A percentile compares a stretch with the other conserved stretches of the same genome.
Evolutionary conservation across 768 basidiomycete species (phyloP).

Genomic region (Hypholoma sublateritium): DNA sequence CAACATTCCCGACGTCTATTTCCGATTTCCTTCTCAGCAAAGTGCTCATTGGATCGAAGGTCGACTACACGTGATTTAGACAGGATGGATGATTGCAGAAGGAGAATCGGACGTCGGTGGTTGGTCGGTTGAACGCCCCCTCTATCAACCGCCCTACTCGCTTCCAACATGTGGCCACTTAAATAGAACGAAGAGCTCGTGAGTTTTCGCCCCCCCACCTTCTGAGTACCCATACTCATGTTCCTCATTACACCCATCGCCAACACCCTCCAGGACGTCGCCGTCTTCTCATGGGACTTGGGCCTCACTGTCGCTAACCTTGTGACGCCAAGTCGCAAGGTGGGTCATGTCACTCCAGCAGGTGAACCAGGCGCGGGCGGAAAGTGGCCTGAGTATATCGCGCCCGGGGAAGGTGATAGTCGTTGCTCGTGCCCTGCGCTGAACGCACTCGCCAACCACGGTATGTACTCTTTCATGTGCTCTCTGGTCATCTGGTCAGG

Average conservation of each 20-base stretch:
- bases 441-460: constrained; percentile 84
- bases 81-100: neutral
- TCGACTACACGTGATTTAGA: neutral
- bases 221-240: constrained; percentile 20
- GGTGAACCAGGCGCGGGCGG: constrained; percentile 60
- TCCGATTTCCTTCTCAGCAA: too few species aligned
- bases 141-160: constrained; percentile 7
- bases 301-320: constrained; percentile 51
- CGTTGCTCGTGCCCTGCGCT: constrained; percentile 73
- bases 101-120: neutral
- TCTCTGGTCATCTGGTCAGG: neutral
- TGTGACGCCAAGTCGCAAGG: constrained; percentile 44
- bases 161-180: constrained; percentile 14
- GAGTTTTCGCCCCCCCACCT: neutral
- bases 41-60: too few species aligned
- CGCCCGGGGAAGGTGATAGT: constrained; percentile 63
- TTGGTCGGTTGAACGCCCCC: neutral
- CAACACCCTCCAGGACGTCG: constrained; percentile 25
- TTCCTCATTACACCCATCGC: constrained; percentile 31
- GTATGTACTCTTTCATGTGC: constrained; percentile 32
- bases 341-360: constrained; percentile 55
- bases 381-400: constrained; percentile 65
- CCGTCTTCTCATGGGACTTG: constrained; percentile 51
- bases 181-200: neutral
- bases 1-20: constrained; percentile 1